phyloP scores from a whole-genome alignment of 176 grass and related monocot species.

The Phoenix roebelenii region DNA sequence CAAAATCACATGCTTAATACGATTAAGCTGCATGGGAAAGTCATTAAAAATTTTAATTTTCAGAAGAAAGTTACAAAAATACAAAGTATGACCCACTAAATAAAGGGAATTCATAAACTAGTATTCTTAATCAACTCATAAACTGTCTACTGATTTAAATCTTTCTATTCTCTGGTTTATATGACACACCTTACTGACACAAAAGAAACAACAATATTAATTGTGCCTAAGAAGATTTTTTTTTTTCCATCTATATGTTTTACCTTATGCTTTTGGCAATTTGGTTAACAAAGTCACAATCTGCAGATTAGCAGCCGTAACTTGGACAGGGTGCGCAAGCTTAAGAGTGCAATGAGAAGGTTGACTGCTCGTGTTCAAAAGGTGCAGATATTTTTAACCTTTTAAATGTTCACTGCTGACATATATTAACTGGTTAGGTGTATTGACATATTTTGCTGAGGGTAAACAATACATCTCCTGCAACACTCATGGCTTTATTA shows the following conservation, averaged over 20 bases:
- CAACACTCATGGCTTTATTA: too few relatives aligned
- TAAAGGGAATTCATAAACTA: too few relatives aligned
- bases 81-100: too few relatives aligned
- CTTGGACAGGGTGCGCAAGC: conserved; percentile 19
- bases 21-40: too few relatives aligned
- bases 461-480: too few relatives aligned
- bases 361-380: conserved; percentile 21
- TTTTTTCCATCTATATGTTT: background rate
- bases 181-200: too few relatives aligned
- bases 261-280: background rate
- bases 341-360: conserved; percentile 21
- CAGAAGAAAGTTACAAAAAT: too few relatives aligned
- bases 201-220: background rate
- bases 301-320: conserved; percentile 18
- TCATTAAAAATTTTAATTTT: too few relatives aligned
- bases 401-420: background rate
- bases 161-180: too few relatives aligned
- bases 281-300: background rate
- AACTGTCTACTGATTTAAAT: too few relatives aligned
- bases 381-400: conserved; percentile 1
- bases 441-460: background rate
- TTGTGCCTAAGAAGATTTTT: background rate
- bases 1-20: too few relatives aligned
- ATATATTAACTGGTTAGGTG: background rate
- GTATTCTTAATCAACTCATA: too few relatives aligned